Evolutionary conservation across 257 asterid species (phyloP), one percentile per base, ranked within the genome.

Genomic region (Nicotiana undulata): DNA sequence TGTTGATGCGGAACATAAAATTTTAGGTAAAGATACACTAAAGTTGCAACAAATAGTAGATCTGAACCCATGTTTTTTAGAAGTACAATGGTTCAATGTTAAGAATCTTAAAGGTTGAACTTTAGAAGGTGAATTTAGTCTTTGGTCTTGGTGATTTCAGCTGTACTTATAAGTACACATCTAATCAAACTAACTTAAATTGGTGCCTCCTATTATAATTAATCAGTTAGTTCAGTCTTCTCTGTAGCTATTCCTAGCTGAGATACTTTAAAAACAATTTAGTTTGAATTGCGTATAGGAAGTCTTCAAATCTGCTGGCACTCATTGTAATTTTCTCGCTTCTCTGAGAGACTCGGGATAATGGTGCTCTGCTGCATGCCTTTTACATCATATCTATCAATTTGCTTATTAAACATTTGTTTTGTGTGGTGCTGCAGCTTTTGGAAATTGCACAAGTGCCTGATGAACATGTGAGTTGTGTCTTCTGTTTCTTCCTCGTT

Each of bases 361-460:
- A 2, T 31, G 46, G 22, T 46, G 24, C 49, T 1, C 79, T 74
- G 44, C 61, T 74, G 24, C 79, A 74, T 51, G 26, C 5, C 5
- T 74, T 74, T 16, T 74, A 0, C 63, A 3, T 49, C n/a, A 49
- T n/a, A n/a, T 74, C 10, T 22, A 13, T 72, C 17, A 51, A 49
- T 9, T 8, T 74, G n/a, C 63, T 74, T 9, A 74, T 26, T 74
- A 11, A 49, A 5, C 56, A 61, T 64, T 40, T 51, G 40, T 76
- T 40, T 40, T 65, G n/a, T 82, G 64, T 82, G 77, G 58, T 89
- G 84, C 51, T 90, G 85, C 98, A 96, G 99, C 97, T 96, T 22
- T 92, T 96, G 88, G 98, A 96, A 89, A 94, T 96, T 58, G 99
- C 99, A 28, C 99, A 96, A 88, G 99, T 96, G 66, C 87, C 99